phyloP scores from a whole-genome alignment of 1,284 basidiomycete species.

The Malassezia obtusa region DNA sequence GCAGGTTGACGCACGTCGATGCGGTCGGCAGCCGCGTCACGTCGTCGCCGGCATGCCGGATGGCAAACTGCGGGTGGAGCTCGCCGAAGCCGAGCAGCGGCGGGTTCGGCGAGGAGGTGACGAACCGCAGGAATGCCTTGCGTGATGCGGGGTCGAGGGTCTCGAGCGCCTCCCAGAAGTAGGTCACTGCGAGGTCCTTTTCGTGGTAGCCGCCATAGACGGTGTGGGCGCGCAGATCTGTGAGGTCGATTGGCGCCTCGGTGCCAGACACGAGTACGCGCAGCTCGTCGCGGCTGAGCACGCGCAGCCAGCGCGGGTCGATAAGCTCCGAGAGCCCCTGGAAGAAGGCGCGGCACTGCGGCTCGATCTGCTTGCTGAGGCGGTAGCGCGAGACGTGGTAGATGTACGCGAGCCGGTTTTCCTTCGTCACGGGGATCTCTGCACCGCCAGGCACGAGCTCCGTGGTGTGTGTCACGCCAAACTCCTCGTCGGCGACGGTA shows the following conservation, averaged over 20 bases:
- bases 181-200: conserved; percentile 36
- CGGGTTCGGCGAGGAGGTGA: conserved; percentile 44
- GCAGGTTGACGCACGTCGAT: conserved; percentile 44
- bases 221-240: conserved; percentile 36
- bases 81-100: conserved; percentile 43
- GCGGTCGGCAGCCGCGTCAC: conserved; percentile 39
- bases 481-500: conserved; percentile 81
- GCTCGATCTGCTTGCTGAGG: conserved; percentile 69
- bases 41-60: conserved; percentile 37
- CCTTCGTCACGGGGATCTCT: conserved; percentile 74
- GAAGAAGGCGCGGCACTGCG: conserved; percentile 64
- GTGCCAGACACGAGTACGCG: conserved; percentile 37
- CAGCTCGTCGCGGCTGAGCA: conserved; percentile 42
- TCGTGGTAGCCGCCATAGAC: conserved; percentile 41
- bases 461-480: conserved; percentile 67
- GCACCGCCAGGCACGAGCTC: conserved; percentile 76
- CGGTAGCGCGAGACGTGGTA: conserved; percentile 80
- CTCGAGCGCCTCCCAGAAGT: conserved; percentile 41
- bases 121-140: conserved; percentile 40
- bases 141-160: conserved; percentile 28
- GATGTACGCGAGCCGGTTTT: conserved; percentile 80
- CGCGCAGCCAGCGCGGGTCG: conserved; percentile 44
- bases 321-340: conserved; percentile 43
- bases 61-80: conserved; percentile 41
- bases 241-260: conserved; percentile 40